Evolutionary conservation across 78 protist species (phyloP).

Genomic region (Abeoforma whisleri): DNA sequence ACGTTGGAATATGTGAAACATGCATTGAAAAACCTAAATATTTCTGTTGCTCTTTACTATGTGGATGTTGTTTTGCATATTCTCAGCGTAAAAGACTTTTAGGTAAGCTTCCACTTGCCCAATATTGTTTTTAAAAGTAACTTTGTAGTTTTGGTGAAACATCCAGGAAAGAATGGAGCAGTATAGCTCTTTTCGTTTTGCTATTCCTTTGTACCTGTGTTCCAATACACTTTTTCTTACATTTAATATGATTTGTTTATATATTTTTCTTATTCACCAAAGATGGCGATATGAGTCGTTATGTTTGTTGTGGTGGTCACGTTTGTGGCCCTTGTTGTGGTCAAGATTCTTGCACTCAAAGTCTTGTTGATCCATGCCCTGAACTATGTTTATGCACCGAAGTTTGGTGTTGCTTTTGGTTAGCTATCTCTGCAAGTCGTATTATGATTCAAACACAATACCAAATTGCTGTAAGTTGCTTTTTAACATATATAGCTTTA

Average conservation of each 20-base stretch:
- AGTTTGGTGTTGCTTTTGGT: conserved; percentile 40
- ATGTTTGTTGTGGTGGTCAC: conserved; percentile 39
- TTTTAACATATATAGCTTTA: neutral
- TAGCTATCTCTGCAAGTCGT: conserved; percentile 30
- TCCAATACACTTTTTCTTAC: neutral
- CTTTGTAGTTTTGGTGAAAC: neutral
- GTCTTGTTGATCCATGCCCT: conserved; percentile 30
- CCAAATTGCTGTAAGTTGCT: neutral
- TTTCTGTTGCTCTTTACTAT: conserved; percentile 23
- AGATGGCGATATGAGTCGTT: conserved; percentile 28
- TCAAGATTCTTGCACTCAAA: neutral
- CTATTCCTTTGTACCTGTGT: neutral
- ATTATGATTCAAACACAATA: neutral
- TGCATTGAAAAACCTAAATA: conserved; percentile 14
- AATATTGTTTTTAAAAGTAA: neutral
- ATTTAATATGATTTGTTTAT: neutral
- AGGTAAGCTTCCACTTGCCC: conserved; percentile 17
- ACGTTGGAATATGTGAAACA: conserved; percentile 1
- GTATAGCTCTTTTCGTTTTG: neutral
- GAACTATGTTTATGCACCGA: conserved; percentile 28
- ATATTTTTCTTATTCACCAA: neutral
- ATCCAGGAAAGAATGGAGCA: neutral
- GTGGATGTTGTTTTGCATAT: conserved; percentile 23
- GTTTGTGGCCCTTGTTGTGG: conserved; percentile 22
- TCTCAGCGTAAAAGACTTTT: conserved; percentile 26